Evolutionary conservation across 495 filamentous ascomycete species (phyloP).

Genomic region (Bathelium albidoporum): DNA sequence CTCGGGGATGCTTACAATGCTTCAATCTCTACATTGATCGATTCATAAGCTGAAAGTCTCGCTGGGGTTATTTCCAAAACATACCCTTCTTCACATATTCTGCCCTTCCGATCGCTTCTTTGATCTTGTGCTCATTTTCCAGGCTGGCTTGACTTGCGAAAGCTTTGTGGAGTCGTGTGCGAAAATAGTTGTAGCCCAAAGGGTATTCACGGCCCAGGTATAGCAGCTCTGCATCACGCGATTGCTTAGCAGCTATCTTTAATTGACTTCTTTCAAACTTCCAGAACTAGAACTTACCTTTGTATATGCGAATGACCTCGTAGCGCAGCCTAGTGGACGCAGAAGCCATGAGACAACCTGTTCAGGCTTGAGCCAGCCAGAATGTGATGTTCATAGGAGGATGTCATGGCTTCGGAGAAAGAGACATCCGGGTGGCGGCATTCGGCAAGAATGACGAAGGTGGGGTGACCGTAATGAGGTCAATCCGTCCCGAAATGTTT

Average conservation of each 20-base stretch:
- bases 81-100: conserved; percentile 86
- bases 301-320: conserved; percentile 84
- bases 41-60: neutral
- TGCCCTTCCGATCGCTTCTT: conserved; percentile 61
- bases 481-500: neutral
- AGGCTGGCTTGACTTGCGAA: conserved; percentile 66
- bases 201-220: conserved; percentile 81
- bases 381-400: neutral
- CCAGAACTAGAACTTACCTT: conserved; percentile 48
- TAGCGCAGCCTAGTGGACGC: conserved; percentile 44
- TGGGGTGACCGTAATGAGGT: neutral
- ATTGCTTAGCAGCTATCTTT: neutral
- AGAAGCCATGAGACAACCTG: conserved; percentile 33
- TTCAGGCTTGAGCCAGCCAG: neutral
- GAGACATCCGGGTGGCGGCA: neutral
- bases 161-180: conserved; percentile 68
- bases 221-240: conserved; percentile 55
- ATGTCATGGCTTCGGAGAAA: neutral
- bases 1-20: conserved; percentile 57
- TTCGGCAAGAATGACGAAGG: neutral
- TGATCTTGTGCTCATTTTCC: conserved; percentile 62
- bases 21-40: conserved; percentile 59
- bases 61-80: too few relatives aligned
- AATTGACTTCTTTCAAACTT: too few relatives aligned
- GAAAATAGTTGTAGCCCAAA: conserved; percentile 75